Evolutionary conservation across 441 rosid genomes (phyloP).

Genomic region (Erysimum pusillum): DNA sequence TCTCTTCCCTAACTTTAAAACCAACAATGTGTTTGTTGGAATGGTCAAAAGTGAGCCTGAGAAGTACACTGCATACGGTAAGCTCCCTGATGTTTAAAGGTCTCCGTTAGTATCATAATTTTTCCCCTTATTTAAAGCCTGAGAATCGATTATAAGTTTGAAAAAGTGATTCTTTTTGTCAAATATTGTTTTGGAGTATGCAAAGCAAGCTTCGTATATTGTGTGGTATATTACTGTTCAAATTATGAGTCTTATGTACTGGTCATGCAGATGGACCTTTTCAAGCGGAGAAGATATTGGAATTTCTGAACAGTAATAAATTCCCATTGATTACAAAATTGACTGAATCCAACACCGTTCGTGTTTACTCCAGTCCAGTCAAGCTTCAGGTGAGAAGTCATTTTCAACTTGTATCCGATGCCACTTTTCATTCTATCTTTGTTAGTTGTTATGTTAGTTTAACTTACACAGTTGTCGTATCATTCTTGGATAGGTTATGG

Average conservation of each 20-base stretch:
- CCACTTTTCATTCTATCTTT: background rate
- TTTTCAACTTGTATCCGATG: background rate
- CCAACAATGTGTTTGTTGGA: constrained; percentile 64
- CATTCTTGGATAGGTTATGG: constrained; percentile 62
- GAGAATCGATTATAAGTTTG: too few relatives aligned
- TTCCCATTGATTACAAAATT: constrained; percentile 83
- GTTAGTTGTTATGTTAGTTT: constrained; percentile 17
- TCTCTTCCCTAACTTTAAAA: constrained; percentile 68
- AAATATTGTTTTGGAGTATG: too few relatives aligned
- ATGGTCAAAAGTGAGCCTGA: constrained; percentile 88
- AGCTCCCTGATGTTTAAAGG: constrained; percentile 44
- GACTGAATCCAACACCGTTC: constrained; percentile 72
- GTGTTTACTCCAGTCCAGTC: constrained; percentile 78
- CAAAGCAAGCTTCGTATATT: constrained; percentile 23
- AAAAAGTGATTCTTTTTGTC: too few relatives aligned
- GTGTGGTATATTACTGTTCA: constrained; percentile 28
- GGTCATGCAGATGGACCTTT: constrained; percentile 71
- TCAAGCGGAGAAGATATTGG: constrained; percentile 60
- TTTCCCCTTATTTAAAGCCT: background rate
- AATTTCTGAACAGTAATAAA: constrained; percentile 79
- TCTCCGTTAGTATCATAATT: background rate
- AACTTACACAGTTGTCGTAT: background rate
- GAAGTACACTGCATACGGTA: constrained; percentile 74
- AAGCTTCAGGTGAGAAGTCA: constrained; percentile 74
- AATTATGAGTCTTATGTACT: constrained; percentile 29